Evolutionary conservation across 2,329 filamentous ascomycete genomes (phyloP), one percentile per base, ranked within the genome.

Genomic region (Pyrenochaeta sp.): DNA sequence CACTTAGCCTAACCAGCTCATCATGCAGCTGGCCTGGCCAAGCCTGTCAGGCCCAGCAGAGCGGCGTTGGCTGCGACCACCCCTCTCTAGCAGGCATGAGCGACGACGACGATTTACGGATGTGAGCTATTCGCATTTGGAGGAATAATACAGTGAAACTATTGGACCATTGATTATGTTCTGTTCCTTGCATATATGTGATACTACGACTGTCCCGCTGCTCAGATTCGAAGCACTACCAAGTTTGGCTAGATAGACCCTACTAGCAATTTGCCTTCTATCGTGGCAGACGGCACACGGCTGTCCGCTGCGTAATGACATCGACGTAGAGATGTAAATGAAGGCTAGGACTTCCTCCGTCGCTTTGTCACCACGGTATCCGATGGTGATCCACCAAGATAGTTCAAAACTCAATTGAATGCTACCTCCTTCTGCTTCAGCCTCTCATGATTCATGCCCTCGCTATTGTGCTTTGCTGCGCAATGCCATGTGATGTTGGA

Each of bases 1-100:
- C 28, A 19, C 57, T 56, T 59, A 50, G 51, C 45, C 49, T 65
- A 59, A 74, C 72, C 75, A 78, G 65, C 75, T 69, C 74, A 78
- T 76, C 71, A 59, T 72, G 74, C 75, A 77, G 72, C 59, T 50
- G 52, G 52, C 50, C 40, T 39, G 49, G 52, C 47, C 47, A 50
- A 46, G 45, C 25, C 52, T 56, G 44, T 24, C 37, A 52, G 44
- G 44, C 49, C 37, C 53, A 57, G 50, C 46, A 50, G 37, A 30
- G 13, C 19, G 50, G 50, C 19, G 50, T 44, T 27, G 30, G 28
- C 44, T 49, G 34, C 30, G 24, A 51, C 34, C 24, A 32, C 37
- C 42, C 24, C 30, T n/a, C 28, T n/a, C 5, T 25, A 28, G 52
- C 32, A 51, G 19, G 30, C 52, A 9, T 22, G 19, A 34, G 54